Evolutionary conservation across 176 grass and related monocot species (phyloP).

Genomic region (Oryza punctata): DNA sequence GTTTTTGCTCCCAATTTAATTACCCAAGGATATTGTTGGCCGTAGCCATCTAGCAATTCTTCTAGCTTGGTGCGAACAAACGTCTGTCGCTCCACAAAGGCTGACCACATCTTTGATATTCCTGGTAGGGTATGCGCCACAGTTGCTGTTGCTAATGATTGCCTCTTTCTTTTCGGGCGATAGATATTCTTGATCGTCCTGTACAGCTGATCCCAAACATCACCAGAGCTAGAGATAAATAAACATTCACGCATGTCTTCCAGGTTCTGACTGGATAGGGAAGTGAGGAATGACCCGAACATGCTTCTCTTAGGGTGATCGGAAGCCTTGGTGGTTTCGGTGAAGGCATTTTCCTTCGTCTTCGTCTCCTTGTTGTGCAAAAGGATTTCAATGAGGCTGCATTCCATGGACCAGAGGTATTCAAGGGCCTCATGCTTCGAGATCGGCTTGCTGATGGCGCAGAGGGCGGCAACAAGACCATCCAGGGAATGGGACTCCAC

Average conservation of each 20-base stretch:
- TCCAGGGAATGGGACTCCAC: background rate
- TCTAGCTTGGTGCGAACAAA: background rate
- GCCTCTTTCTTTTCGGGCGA: background rate
- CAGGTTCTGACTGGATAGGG: background rate
- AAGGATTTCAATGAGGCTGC: background rate
- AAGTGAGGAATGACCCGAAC: slow-evolving; percentile 7
- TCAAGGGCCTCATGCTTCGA: background rate
- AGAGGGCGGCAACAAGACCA: background rate
- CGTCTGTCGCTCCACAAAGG: background rate
- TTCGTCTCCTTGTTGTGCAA: too few relatives aligned
- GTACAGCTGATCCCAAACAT: background rate
- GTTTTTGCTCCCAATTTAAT: background rate
- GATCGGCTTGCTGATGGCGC: too few relatives aligned
- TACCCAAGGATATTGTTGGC: background rate
- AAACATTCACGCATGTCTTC: too few relatives aligned
- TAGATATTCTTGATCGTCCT: background rate
- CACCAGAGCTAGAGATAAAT: background rate
- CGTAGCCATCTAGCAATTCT: background rate
- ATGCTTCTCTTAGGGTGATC: background rate
- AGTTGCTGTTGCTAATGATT: too few relatives aligned
- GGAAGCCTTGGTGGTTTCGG: background rate
- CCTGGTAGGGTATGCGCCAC: background rate
- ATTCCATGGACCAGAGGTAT: background rate
- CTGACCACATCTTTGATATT: background rate
- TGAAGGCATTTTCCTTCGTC: too few relatives aligned